Evolutionary conservation across 768 basidiomycete species (phyloP).

Genomic region (Glaciozyma antarctica): DNA sequence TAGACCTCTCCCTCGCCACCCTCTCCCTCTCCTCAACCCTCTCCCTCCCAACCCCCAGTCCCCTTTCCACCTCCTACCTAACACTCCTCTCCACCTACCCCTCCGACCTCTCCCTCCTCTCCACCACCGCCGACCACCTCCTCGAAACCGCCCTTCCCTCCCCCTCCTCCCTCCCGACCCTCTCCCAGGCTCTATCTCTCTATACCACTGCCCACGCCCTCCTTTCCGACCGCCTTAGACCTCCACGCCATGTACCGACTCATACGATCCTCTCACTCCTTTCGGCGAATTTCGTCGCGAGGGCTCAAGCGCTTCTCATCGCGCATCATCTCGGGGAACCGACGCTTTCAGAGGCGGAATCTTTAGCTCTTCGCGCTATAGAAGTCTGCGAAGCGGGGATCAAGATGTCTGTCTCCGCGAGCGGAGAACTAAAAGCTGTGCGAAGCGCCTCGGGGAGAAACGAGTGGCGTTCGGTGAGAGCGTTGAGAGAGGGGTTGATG

Average conservation of each 20-base stretch:
- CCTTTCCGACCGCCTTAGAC: conserved; percentile 20
- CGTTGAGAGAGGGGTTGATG: conserved; percentile 9
- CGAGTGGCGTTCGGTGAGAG: conserved; percentile 10
- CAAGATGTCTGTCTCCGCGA: neutral
- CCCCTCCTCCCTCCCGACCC: neutral
- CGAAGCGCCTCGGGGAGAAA: neutral
- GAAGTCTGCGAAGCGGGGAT: conserved; percentile 1
- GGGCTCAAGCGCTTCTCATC: conserved; percentile 18
- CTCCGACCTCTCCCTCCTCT: neutral
- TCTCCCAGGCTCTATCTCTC: neutral
- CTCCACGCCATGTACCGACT: conserved; percentile 13
- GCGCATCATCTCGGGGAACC: neutral
- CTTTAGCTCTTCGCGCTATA: conserved; percentile 16
- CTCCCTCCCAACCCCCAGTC: neutral
- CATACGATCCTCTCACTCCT: conserved; percentile 18
- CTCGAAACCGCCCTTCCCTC: conserved; percentile 15
- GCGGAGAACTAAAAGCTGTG: neutral
- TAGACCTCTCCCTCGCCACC: conserved; percentile 10
- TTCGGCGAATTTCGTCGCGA: conserved; percentile 21
- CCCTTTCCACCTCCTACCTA: neutral
- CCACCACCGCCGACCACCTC: conserved; percentile 17
- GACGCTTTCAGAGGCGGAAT: conserved; percentile 4
- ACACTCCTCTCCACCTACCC: neutral
- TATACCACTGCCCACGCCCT: conserved; percentile 9
- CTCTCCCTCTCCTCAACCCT: neutral